Percentiles rank a stretch among this genome's conserved stretches.
Evolutionary conservation across 2,329 filamentous ascomycete genomes (phyloP).

Genomic region (Aureobasidium leucospermi): DNA sequence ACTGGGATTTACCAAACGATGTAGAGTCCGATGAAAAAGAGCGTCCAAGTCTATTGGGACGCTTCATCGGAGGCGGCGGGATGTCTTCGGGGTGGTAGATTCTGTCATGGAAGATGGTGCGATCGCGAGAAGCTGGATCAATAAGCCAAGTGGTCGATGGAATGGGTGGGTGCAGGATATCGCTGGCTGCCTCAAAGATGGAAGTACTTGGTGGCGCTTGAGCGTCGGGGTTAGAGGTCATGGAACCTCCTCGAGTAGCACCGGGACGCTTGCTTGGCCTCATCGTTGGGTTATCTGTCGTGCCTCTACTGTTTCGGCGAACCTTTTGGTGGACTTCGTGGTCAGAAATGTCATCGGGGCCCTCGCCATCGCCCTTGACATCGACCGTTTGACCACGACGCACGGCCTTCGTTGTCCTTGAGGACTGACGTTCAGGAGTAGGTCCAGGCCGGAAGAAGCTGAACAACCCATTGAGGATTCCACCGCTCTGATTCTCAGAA

Average conservation of each 20-base stretch:
- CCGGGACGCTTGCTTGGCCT: conserved; percentile 34
- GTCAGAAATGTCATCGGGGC: neutral
- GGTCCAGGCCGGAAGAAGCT: conserved; percentile 64
- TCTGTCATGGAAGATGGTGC: conserved; percentile 94
- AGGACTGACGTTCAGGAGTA: conserved; percentile 37
- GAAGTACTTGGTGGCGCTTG: conserved; percentile 77
- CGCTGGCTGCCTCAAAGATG: conserved; percentile 89
- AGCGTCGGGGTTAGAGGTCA: conserved; percentile 35
- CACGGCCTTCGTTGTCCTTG: conserved; percentile 28
- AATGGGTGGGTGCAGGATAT: conserved; percentile 83
- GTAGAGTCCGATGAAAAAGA: conserved; percentile 32
- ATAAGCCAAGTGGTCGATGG: conserved; percentile 75
- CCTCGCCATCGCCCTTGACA: neutral
- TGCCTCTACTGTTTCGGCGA: conserved; percentile 14
- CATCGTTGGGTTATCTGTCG: conserved; percentile 17
- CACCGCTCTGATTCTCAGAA: conserved; percentile 15
- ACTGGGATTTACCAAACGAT: conserved; percentile 17
- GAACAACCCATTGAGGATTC: conserved; percentile 50
- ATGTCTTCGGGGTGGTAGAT: conserved; percentile 93
- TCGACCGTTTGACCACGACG: conserved; percentile 63
- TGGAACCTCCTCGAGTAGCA: conserved; percentile 44
- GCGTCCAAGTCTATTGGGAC: conserved; percentile 24
- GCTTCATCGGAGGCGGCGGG: conserved; percentile 61
- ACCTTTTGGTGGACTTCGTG: neutral
- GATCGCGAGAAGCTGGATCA: conserved; percentile 70